phyloP scores from a whole-genome alignment of 768 basidiomycete genomes.

The Rhizopogon vinicolor region DNA sequence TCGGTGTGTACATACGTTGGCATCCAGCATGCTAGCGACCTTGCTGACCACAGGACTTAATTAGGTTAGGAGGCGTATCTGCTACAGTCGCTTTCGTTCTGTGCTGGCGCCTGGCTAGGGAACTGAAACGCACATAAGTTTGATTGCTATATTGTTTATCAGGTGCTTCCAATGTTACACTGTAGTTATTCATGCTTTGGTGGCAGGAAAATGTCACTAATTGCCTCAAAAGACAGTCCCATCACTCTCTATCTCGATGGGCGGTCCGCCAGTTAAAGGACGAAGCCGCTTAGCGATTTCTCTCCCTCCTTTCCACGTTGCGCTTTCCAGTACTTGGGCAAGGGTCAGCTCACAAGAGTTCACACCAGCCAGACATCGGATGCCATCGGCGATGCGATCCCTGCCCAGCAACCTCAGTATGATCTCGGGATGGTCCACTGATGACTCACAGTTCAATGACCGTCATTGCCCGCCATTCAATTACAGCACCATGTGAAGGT shows the following conservation, averaged over 20 bases:
- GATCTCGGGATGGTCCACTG: constrained; percentile 1
- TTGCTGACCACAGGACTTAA: not conserved
- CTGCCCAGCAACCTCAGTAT: constrained; percentile 33
- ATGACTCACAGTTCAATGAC: constrained; percentile 79
- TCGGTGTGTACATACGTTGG: constrained; percentile 43
- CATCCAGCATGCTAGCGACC: not conserved
- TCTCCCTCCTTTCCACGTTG: constrained; percentile 95
- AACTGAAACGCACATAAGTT: constrained; percentile 38
- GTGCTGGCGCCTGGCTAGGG: constrained; percentile 48
- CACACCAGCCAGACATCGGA: constrained; percentile 57
- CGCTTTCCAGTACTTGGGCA: constrained; percentile 88
- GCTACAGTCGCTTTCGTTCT: constrained; percentile 52
- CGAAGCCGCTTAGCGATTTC: constrained; percentile 83
- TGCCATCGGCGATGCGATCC: constrained; percentile 71
- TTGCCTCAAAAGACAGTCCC: constrained; percentile 66
- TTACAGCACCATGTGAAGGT: constrained; percentile 83
- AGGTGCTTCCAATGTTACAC: not conserved
- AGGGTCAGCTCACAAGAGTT: constrained; percentile 54
- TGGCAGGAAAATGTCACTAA: not conserved
- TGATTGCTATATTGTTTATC: not conserved
- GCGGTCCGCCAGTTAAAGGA: constrained; percentile 72
- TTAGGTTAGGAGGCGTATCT: constrained; percentile 54
- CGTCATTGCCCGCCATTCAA: constrained; percentile 96
- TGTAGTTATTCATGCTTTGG: not conserved
- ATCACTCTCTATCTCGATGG: constrained; percentile 82